Evolutionary conservation across 1,284 basidiomycete genomes (phyloP), one percentile per base, ranked within the genome.

Genomic region (Acaromyces ingoldii): DNA sequence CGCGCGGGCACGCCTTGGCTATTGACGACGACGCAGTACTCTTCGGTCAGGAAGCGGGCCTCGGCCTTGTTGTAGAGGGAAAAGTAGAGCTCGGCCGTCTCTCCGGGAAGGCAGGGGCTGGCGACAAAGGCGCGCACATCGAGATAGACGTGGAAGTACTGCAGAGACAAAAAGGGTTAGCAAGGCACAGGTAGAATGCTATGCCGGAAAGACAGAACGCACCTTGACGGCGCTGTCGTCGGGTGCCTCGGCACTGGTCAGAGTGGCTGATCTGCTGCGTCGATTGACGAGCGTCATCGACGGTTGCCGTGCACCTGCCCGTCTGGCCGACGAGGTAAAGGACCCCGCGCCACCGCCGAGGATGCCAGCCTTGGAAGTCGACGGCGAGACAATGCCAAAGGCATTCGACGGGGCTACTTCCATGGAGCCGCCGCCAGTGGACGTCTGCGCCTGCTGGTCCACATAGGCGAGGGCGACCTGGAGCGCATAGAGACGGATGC

Each of bases 91-190:
- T 98, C 92, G 4, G 85, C 87, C 0, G 87, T 87, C 76, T 97
- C 92, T 13, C 91, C 91, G 0, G 90, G 86, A 0, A 84, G 81
- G 76, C 91, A 96, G 1, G 86, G 86, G 6, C 86, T 87, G 5
- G 91, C 92, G 24, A 92, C 86, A 67, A 97, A 92, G 0, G 91
- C 90, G 31, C 88, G 85, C 11, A 96, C 77, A 64, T 97, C 91
- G 55, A 97, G 81, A 65, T 86, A 87, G 55, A 92, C 81, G 70
- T 97, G 91, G 72, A 63, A 72, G 51, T 72, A 72, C 53, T 68
- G 61, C 54, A 60, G 59, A 6, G 22, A 43, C 11, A 21, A 11
- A 9, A 30, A 37, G 25, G 13, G 13, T n/a, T 34, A 19, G 13
- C 33, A 34, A 34, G 13, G 33, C 13, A 34, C 13, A 34, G 33